Evolutionary conservation across 805 yeast species (phyloP), one percentile per base, ranked within the genome.

Genomic region (Wickerhamiella domercqiae): DNA sequence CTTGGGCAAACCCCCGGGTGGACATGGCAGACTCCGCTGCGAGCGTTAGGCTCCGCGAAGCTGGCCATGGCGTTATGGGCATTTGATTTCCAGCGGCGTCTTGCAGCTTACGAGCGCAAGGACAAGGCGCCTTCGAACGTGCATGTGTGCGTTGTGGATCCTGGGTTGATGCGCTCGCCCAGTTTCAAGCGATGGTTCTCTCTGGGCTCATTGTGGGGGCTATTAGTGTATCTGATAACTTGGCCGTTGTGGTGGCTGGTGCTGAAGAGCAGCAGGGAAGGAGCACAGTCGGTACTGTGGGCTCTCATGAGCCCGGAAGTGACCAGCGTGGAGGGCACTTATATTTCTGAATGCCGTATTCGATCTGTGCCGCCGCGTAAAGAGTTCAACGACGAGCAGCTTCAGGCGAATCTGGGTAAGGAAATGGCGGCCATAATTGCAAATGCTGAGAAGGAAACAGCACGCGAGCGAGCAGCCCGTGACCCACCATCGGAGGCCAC

Each of bases 121-220:
- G 93, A 83, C 57, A 49, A 58, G 21, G 71, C 75, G 17, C 78
- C 81, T 2, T 65, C 70, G 51, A 80, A 78, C 48, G 73, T 81
- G 18, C 68, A 76, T 36, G 68, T 83, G 17, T 69, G 77, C 40
- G 51, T 83, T 38, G 90, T 81, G 4, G 90, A 90, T 52, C 97
- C 99, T 0, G 98, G 98, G 1, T 48, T 86, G 25, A 80, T 82
- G 78, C 68, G 97, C 47, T 74, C 94, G 2, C 81, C 94, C 2
- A 73, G 93, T 19, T 75, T 87, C 29, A 73, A 90, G 47, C 68
- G 95, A 39, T 71, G 76, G 25, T 40, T 83, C 4, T 73, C 90
- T 15, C 68, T 80, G 59, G 96, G 97, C 1, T 64, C 81, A 0
- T 47, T 87, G 2, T 48, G 64, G 46, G 76, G 82, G 2, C 57